Percentiles rank a stretch among this genome's conserved stretches.
Conservation (phyloP, 225 moss, liverwort and hornwort species). For the Pseudoscleropodium purum region DNA sequence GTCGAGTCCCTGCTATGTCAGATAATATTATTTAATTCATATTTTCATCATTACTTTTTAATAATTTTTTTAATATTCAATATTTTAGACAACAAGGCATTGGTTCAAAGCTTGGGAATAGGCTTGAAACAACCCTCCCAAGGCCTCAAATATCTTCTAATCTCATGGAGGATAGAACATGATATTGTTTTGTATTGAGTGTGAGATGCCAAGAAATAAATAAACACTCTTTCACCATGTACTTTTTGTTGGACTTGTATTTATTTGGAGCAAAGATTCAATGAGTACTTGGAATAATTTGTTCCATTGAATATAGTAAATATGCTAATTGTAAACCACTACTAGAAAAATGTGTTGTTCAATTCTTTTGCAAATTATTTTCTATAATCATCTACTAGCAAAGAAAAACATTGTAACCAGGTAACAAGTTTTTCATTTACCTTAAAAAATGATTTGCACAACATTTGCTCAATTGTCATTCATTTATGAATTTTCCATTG, state of each 20-base stretch:
- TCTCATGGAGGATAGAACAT: not conserved
- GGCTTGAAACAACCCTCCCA: too few species aligned
- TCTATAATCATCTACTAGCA: fast-evolving
- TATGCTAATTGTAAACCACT: not conserved
- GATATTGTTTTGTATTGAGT: too few species aligned
- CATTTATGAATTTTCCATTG: not conserved
- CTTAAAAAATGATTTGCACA: not conserved
- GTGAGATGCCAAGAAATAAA: not conserved
- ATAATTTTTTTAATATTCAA: too few species aligned
- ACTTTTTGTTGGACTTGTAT: not conserved
- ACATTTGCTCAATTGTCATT: not conserved
- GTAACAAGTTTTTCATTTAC: fast-evolving
- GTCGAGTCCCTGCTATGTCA: too few species aligned
- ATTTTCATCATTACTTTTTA: too few species aligned
- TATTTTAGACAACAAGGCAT: too few species aligned
- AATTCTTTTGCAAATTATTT: fast-evolving
- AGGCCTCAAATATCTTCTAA: too few species aligned
- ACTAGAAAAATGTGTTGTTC: fast-evolving
- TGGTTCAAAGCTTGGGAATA: too few species aligned
- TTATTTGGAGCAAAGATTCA: not conserved
- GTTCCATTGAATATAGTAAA: not conserved
- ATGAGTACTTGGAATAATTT: not conserved
- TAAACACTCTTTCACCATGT: not conserved
- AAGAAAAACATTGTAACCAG: fast-evolving
- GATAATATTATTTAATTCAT: too few species aligned